phyloP scores from a whole-genome alignment of 2,329 filamentous ascomycete species.

The Pyrenophora teres region DNA sequence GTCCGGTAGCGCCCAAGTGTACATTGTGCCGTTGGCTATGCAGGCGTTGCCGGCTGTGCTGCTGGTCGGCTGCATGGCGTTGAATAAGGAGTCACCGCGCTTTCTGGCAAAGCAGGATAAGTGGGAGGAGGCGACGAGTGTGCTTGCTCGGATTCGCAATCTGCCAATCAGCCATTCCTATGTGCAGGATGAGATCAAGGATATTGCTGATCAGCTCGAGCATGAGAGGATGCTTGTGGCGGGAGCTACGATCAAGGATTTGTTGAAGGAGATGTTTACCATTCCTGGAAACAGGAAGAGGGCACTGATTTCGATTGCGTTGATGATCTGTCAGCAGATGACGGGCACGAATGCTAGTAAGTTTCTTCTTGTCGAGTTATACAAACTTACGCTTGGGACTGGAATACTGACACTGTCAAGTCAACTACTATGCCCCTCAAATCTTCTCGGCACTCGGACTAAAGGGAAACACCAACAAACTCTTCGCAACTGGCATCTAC shows the following conservation, averaged over 20 bases:
- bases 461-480: conserved; percentile 58
- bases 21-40: conserved; percentile 66
- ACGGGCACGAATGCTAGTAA: conserved; percentile 57
- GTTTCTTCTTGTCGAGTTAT: conserved; percentile 59
- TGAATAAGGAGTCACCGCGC: conserved; percentile 69
- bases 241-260: conserved; percentile 52
- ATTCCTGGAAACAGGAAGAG: conserved; percentile 62
- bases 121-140: conserved; percentile 66
- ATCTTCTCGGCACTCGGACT: conserved; percentile 72
- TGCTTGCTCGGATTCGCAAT: conserved; percentile 63
- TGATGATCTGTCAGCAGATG: conserved; percentile 73
- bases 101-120: conserved; percentile 70
- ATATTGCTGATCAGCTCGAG: conserved; percentile 48
- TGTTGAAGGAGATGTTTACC: conserved; percentile 52
- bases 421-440: conserved; percentile 69
- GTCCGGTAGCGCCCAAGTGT: conserved; percentile 56
- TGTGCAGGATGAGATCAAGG: conserved; percentile 44
- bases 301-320: conserved; percentile 66
- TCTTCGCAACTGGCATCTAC: conserved; percentile 76
- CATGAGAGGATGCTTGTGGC: conserved; percentile 63
- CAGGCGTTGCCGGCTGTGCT: conserved; percentile 68
- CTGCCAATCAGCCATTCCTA: conserved; percentile 49
- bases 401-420: conserved; percentile 4
- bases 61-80: conserved; percentile 63
- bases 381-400: conserved; percentile 39